Evolutionary conservation across 257 asterid genomes (phyloP), one percentile per base, ranked within the genome.

Genomic region (Mitragyna speciosa): DNA sequence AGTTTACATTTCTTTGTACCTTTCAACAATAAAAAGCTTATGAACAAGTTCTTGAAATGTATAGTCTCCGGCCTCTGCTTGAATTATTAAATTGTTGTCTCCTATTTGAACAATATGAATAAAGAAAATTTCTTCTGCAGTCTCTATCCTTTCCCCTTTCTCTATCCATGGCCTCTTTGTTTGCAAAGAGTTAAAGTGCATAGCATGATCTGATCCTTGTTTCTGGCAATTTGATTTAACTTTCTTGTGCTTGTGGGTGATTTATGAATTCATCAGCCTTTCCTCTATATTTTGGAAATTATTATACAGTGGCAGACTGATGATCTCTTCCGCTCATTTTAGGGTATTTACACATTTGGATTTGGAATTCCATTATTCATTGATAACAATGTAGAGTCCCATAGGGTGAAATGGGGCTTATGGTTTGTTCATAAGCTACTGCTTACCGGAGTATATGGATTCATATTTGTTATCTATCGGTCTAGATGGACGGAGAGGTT

Each of bases 401-500:
- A 76, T 43, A 66, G 78, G n/a, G 72, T 69, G 19, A 84, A 84
- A 75, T 86, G 89, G 89, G 89, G 87, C 64, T 82, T 86, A 8
- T 86, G 89, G 89, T 85, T 86, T 67, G 78, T 86, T 75, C 89
- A 86, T 84, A 86, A 77, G 54, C 67, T 86, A 58, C 80, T 86
- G 79, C 78, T 86, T 52, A 64, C 89, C 74, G 89, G 78, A 82
- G 89, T 84, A 64, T 86, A 86, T 84, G 89, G 89, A 64, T 76
- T 86, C 76, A 86, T 86, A 51, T 82, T 84, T 59, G 76, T 79
- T 74, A 78, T 86, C 65, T 86, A 84, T 56, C 85, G 83, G 33
- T 81, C 87, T 76, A 86, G 86, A 74, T 79, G 83, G 84, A 84
- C 84, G 80, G 89, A 86, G 41, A 84, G 87, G 80, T 75, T 86